Base-by-base conservation (phyloP, 225 moss, liverwort and hornwort species). In the Physcomitrellopsis africana region DNA sequence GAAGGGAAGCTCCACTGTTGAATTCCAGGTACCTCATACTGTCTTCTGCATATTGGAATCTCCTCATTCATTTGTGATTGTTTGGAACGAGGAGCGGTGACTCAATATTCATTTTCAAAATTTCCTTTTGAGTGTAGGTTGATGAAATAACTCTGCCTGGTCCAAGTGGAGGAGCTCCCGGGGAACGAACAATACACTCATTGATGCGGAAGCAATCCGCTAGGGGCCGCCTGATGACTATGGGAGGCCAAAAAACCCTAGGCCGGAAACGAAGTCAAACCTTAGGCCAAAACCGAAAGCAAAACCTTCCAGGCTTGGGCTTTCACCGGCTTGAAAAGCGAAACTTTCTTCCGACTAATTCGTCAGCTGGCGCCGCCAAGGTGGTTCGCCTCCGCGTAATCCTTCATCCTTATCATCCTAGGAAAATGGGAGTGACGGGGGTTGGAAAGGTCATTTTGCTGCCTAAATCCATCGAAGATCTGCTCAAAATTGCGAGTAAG, bases 1-100 rank as follows among this genome's bases (percentile, higher is more conserved):
- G 29, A 77, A 49, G 75, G 77, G 75, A n/a, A 81, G 80, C 55
- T 81, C 86, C 5, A 80, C 72, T 57, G 83, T 83, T 10, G 86
- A 81, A 14, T 83, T 83, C 27, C 86, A 86, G 83, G 86, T 86
- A 20, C 17, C 9, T 3, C 44, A 9, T 65, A 16, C 57, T 22
- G 57, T 20, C 3, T 60, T 46, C 22, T 13, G 20, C 51, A 53
- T 9, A 1, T 55, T n/a, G 9, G 48, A 16, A 26, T 60, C 47
- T n/a, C 18, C 59, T n/a, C 32, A 49, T 12, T 19, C 9, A 15
- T 53, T 53, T 53, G 16, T n/a, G n/a, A 53, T 53, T 15, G 17
- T 49, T 49, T 15, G 11, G 15, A 49, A 37, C 7, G 32, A 37
- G 32, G 32, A 37, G 3, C 32, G 7, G 32, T 37, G 32, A 37